These are phyloP conservation scores for Aphanomyces stellatus DNA, from an alignment of 352 stramenopile genomes.

Conservation along the genomic window DNA sequence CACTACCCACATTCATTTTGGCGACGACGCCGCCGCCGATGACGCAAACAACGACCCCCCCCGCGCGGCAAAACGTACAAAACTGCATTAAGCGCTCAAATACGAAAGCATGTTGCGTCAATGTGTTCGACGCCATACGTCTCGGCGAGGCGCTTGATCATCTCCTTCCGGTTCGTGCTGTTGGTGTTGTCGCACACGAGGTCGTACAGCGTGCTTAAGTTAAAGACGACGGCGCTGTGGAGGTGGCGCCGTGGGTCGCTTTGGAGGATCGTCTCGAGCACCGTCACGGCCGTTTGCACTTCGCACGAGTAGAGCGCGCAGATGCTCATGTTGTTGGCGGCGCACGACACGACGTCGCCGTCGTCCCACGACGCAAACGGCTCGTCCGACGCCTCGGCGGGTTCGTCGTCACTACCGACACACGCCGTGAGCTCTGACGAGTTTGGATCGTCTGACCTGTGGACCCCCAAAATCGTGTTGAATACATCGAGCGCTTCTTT, in stretches of 20 bases:
- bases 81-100: constrained; percentile 29
- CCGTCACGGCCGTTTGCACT: constrained; percentile 54
- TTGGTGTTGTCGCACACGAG: constrained; percentile 66
- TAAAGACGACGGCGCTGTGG: constrained; percentile 65
- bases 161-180: constrained; percentile 70
- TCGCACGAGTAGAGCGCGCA: constrained; percentile 76
- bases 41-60: constrained; percentile 8
- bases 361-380: constrained; percentile 7
- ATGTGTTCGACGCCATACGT: constrained; percentile 72
- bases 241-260: constrained; percentile 60
- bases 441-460: not conserved
- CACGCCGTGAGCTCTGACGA: not conserved
- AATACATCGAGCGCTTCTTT: constrained; percentile 67
- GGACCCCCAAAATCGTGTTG: constrained; percentile 50
- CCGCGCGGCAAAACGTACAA: not conserved
- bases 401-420: not conserved
- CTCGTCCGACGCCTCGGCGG: not conserved
- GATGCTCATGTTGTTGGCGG: constrained; percentile 77
- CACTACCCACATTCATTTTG: constrained; percentile 37
- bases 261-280: constrained; percentile 62
- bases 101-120: constrained; percentile 52
- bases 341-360: constrained; percentile 22
- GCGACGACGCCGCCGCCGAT: constrained; percentile 25
- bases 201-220: constrained; percentile 75
- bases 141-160: constrained; percentile 72